These are phyloP conservation scores for Drechslerella dactyloides DNA, from an alignment of 2,329 filamentous ascomycete species.

Conservation along the genomic window DNA sequence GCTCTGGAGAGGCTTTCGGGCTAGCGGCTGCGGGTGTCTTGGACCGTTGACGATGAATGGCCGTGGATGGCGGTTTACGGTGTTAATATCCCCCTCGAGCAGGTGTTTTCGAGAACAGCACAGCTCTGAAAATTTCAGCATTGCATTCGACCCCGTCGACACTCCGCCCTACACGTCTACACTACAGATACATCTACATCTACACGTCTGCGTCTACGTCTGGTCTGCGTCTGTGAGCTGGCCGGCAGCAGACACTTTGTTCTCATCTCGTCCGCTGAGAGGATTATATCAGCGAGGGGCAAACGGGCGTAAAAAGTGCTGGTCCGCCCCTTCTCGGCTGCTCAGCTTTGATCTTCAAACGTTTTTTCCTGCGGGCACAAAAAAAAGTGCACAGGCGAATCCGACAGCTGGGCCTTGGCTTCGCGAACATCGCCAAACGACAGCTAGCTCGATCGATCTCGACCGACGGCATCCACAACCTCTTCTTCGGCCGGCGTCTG, in stretches of 20 bases:
- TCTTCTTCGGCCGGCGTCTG: neutral
- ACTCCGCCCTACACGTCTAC: conserved; percentile 2
- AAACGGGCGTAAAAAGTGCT: conserved; percentile 23
- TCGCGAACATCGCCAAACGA: conserved; percentile 10
- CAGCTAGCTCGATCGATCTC: neutral
- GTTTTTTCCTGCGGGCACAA: conserved; percentile 14
- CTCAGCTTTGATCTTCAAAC: conserved; percentile 32
- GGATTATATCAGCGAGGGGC: conserved; percentile 12
- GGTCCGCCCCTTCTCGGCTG: conserved; percentile 40
- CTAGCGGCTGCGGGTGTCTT: conserved; percentile 44
- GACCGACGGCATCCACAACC: no score
- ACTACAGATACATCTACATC: conserved; percentile 10
- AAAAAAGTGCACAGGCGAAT: conserved; percentile 11
- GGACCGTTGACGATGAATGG: conserved; percentile 3
- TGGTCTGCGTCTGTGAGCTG: conserved; percentile 37
- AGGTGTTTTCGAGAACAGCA: conserved; percentile 5
- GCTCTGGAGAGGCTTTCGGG: conserved; percentile 9
- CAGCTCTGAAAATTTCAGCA: conserved; percentile 35
- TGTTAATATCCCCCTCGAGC: neutral
- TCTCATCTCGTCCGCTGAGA: conserved; percentile 4
- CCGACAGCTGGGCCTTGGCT: no score
- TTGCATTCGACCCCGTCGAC: neutral
- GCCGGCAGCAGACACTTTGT: conserved; percentile 23
- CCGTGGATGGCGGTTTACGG: no score
- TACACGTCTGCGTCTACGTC: conserved; percentile 14